Percentiles rank a stretch among this genome's conserved stretches.
These are phyloP conservation scores for Aphanoascus verrucosus DNA, from an alignment of 2,329 filamentous ascomycete genomes.

Conservation along the genomic window DNA sequence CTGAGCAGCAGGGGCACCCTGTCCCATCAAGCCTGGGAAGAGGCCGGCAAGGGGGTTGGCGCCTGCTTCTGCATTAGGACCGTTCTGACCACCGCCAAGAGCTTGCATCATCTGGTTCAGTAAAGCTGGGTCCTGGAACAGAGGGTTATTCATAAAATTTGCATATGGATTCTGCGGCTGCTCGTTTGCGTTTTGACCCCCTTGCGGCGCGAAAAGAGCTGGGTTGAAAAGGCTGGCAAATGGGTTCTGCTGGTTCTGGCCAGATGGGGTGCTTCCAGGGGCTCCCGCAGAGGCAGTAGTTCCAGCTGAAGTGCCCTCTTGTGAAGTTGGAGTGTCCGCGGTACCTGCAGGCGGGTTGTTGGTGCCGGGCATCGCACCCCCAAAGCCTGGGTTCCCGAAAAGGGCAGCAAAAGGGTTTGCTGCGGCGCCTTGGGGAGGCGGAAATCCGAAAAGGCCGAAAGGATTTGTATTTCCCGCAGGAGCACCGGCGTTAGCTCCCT, in stretches of 20 bases:
- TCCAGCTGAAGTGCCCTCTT: slow-evolving; percentile 11
- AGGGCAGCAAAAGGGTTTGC: slow-evolving; percentile 54
- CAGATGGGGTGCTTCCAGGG: neutral
- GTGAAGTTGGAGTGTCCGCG: slow-evolving; percentile 21
- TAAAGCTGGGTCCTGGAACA: slow-evolving; percentile 50
- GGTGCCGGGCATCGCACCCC: slow-evolving; percentile 9
- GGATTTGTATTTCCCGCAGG: slow-evolving; percentile 20
- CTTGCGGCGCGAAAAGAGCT: slow-evolving; percentile 25
- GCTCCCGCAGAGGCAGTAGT: neutral
- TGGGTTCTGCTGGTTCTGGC: slow-evolving; percentile 46
- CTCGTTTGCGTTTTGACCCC: slow-evolving; percentile 18
- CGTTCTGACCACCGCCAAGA: slow-evolving; percentile 30
- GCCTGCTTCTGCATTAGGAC: slow-evolving; percentile 24
- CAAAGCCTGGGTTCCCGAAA: slow-evolving; percentile 35
- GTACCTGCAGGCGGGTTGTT: neutral
- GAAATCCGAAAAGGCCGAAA: slow-evolving; percentile 28
- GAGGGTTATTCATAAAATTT: slow-evolving; percentile 40
- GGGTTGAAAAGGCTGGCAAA: slow-evolving; percentile 56
- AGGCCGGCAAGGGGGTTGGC: slow-evolving; percentile 39
- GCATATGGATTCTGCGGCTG: slow-evolving; percentile 38
- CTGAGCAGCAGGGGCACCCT: slow-evolving; percentile 45
- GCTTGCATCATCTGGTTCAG: slow-evolving; percentile 48
- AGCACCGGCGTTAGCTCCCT: slow-evolving; percentile 24
- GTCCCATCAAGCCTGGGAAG: slow-evolving; percentile 47
- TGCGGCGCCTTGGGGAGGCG: slow-evolving; percentile 19